Percentiles rank a stretch among this genome's conserved stretches.
Conservation (phyloP, 2,329 filamentous ascomycete species). For the Decorospora gaudefroyi region DNA sequence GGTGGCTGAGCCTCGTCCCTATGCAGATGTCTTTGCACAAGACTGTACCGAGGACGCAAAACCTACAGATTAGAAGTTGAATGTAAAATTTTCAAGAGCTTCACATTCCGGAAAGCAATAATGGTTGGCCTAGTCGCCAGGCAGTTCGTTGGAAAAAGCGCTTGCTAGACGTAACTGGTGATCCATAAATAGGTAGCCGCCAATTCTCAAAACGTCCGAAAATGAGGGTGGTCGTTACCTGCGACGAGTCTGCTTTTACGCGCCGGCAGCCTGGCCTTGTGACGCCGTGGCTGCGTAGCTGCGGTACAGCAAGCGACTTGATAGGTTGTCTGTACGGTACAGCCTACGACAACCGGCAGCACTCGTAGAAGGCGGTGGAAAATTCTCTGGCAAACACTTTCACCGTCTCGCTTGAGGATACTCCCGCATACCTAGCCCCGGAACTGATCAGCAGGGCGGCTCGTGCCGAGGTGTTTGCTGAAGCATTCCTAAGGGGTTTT, state of each 20-base stretch:
- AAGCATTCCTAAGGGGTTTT: too few species aligned
- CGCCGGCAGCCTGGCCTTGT: neutral
- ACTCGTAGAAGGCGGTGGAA: too few species aligned
- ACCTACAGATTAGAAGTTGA: neutral
- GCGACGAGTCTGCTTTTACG: too few species aligned
- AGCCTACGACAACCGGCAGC: neutral
- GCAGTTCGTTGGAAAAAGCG: neutral
- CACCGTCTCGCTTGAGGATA: neutral
- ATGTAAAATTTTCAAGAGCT: neutral
- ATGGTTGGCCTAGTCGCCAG: neutral
- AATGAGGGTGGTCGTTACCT: neutral
- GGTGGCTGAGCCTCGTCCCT: constrained; percentile 2
- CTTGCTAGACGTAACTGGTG: neutral
- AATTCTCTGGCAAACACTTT: neutral
- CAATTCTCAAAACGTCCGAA: neutral
- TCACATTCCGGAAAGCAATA: too few species aligned
- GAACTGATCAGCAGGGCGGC: neutral
- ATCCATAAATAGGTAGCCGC: neutral
- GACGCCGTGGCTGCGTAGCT: constrained; percentile 5
- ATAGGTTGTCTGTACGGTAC: neutral
- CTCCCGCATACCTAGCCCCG: neutral
- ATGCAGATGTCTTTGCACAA: neutral
- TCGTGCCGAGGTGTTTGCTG: neutral
- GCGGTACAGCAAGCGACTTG: neutral
- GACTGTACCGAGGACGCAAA: too few species aligned